phyloP scores from a whole-genome alignment of 2,329 filamentous ascomycete genomes.

The Aspergillus fumigatiaffinis region DNA sequence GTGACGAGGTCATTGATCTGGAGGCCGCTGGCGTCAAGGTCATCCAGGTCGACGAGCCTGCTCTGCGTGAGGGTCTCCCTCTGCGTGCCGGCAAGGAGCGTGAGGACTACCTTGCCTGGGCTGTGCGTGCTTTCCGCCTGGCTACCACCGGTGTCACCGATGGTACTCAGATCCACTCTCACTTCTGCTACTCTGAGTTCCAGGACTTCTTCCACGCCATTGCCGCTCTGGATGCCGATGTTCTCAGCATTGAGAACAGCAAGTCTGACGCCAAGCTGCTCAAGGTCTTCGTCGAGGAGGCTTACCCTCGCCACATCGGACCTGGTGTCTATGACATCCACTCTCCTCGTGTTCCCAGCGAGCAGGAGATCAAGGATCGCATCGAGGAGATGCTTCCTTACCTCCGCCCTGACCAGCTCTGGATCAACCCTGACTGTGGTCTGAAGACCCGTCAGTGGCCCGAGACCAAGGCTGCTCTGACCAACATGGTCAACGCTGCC shows the following conservation, averaged over 20 bases:
- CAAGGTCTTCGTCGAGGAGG: constrained; percentile 95
- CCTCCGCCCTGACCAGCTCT: constrained; percentile 97
- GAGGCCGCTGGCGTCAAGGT: constrained; percentile 95
- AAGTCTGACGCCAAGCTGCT: constrained; percentile 99
- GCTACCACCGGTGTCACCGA: constrained; percentile 90
- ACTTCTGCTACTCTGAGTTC: constrained; percentile 99
- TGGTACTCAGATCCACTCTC: constrained; percentile 98
- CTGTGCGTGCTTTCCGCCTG: constrained; percentile 96
- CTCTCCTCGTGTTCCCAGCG: constrained; percentile 92
- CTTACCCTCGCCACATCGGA: constrained; percentile 96
- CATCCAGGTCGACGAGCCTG: constrained; percentile 99
- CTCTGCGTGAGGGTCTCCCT: constrained; percentile 97
- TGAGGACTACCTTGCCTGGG: constrained; percentile 95
- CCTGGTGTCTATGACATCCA: constrained; percentile 99
- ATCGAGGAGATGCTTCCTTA: constrained; percentile 97
- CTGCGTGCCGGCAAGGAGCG: constrained; percentile 92
- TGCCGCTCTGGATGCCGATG: constrained; percentile 93
- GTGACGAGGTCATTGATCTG: constrained; percentile 96
- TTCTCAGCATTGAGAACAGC: constrained; percentile 99
- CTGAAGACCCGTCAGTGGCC: constrained; percentile 98
- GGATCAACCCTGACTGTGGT: constrained; percentile 99
- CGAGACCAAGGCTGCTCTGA: constrained; percentile 94
- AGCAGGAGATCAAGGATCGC: constrained; percentile 98
- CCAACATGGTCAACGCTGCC: constrained; percentile 97
- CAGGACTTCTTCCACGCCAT: constrained; percentile 99